Conservation (phyloP, 1,139 yeast genomes). For the Yamadazyma kanchanaburiensis region DNA sequence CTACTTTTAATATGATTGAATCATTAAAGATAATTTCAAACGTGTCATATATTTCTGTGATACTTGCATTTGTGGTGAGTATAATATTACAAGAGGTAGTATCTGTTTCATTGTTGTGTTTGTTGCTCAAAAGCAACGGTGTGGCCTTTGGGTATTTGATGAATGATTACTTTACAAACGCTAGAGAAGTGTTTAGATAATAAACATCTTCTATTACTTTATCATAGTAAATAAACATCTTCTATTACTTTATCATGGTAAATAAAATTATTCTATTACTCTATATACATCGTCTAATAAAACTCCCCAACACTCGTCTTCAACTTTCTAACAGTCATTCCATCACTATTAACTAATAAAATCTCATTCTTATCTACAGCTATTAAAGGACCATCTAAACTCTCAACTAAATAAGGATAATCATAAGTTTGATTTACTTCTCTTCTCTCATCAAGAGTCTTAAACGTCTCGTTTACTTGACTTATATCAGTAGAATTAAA, state of each 20-base stretch:
- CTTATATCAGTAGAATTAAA: conserved; percentile 6
- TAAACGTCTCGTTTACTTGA: conserved; percentile 12
- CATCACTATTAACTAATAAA: conserved; percentile 58
- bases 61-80: conserved; percentile 6
- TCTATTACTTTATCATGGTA: neutral
- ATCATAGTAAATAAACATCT: too few relatives aligned
- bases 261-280: neutral
- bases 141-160: too few relatives aligned
- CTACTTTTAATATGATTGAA: conserved; percentile 62
- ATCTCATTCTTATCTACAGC: conserved; percentile 64
- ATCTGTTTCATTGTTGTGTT: conserved; percentile 1
- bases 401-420: conserved; percentile 67
- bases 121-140: too few relatives aligned
- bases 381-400: conserved; percentile 80
- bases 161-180: too few relatives aligned
- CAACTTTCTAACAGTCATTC: conserved; percentile 28
- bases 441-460: conserved; percentile 65
- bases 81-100: conserved; percentile 4
- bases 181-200: too few relatives aligned
- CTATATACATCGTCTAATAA: conserved; percentile 4
- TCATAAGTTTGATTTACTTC: conserved; percentile 68
- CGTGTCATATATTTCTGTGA: conserved; percentile 7
- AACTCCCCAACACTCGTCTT: conserved; percentile 13
- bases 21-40: conserved; percentile 55
- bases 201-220: conserved; percentile 1